Evolutionary conservation across 331 rosid genomes (phyloP).

Genomic region (Cydonia oblonga): DNA sequence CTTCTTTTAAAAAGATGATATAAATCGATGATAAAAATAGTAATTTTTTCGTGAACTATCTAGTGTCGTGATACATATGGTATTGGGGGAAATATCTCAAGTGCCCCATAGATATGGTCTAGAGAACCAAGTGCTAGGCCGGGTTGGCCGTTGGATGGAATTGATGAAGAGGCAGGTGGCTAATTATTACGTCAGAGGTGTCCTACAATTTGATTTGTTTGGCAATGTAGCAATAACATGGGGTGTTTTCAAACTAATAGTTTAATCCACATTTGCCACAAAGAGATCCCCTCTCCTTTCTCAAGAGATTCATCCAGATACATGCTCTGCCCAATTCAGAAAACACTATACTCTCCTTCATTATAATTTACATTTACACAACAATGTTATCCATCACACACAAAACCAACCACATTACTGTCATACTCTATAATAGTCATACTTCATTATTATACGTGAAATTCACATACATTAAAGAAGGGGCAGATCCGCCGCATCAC

Average conservation of each 20-base stretch:
- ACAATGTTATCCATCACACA: not conserved
- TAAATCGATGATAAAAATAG: no score
- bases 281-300: no score
- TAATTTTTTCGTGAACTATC: no score
- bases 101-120: not conserved
- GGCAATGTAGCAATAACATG: slow-evolving; percentile 49
- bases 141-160: slow-evolving; percentile 8
- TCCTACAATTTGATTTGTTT: slow-evolving; percentile 37
- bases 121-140: slow-evolving; percentile 4
- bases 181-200: slow-evolving; percentile 16
- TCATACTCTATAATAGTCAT: no score
- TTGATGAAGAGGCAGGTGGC: not conserved
- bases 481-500: no score
- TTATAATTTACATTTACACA: not conserved
- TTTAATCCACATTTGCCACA: not conserved
- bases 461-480: no score
- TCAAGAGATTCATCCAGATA: not conserved
- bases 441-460: no score
- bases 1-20: no score
- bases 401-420: not conserved
- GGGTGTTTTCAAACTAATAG: slow-evolving; percentile 22
- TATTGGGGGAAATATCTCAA: not conserved
- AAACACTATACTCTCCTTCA: not conserved
- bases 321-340: not conserved
- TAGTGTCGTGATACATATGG: not conserved